Percentiles rank a stretch among this genome's conserved stretches.
These are phyloP conservation scores for Beauveria brongniartii DNA, from an alignment of 2,329 filamentous ascomycete genomes.

Conservation along the genomic window DNA sequence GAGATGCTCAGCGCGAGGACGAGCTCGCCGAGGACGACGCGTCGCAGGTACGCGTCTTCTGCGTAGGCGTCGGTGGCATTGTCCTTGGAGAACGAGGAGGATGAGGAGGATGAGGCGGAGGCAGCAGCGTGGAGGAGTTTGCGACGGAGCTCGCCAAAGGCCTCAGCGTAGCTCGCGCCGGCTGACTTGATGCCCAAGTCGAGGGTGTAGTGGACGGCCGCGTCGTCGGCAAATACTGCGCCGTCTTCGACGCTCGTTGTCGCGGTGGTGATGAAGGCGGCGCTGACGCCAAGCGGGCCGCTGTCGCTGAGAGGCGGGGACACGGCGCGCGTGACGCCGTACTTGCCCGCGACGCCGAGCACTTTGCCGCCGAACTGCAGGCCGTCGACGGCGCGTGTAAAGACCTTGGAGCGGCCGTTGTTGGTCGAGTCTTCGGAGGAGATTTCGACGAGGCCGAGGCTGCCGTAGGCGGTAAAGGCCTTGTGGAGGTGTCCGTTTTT, in stretches of 20 bases:
- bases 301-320: constrained; percentile 40
- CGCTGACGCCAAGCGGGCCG: constrained; percentile 48
- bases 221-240: constrained; percentile 46
- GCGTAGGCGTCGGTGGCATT: constrained; percentile 34
- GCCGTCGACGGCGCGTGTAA: constrained; percentile 52
- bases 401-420: constrained; percentile 40
- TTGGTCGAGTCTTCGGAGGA: constrained; percentile 47
- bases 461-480: constrained; percentile 52
- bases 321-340: constrained; percentile 52
- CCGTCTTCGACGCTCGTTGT: constrained; percentile 36
- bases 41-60: constrained; percentile 41
- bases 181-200: constrained; percentile 28
- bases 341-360: constrained; percentile 41
- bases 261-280: constrained; percentile 48
- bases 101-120: constrained; percentile 25
- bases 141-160: constrained; percentile 41
- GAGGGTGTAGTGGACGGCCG: constrained; percentile 52
- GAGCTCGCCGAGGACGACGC: constrained; percentile 44
- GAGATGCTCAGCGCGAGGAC: constrained; percentile 52
- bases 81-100: constrained; percentile 23
- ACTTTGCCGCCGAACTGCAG: constrained; percentile 49
- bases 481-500: constrained; percentile 52
- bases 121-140: constrained; percentile 46
- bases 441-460: constrained; percentile 56
- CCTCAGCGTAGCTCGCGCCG: constrained; percentile 46